Conservation (phyloP, 2,329 filamentous ascomycete genomes). For the Mollisiaceae sp. region DNA sequence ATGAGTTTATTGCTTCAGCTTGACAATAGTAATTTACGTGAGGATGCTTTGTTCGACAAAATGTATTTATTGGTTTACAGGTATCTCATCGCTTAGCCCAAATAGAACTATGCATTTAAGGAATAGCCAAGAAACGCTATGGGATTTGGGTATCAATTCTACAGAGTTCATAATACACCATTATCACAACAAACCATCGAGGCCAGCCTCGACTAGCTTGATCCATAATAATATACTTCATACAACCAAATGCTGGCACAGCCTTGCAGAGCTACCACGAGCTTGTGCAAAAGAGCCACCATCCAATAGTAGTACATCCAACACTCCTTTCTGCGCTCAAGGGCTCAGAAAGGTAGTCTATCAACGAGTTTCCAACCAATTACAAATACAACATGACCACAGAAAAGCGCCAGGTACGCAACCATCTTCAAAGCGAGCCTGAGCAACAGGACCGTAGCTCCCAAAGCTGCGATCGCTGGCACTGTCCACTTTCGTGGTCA, state of each 20-base stretch:
- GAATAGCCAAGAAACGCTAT: too few relatives aligned
- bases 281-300: not conserved
- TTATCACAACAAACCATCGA: not conserved
- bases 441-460: slow-evolving; percentile 13
- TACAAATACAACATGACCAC: slow-evolving; percentile 8
- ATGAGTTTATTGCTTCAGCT: not conserved
- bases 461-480: slow-evolving; percentile 14
- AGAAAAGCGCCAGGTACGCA: slow-evolving; percentile 13
- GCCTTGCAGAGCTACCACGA: not conserved
- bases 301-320: not conserved
- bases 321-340: not conserved
- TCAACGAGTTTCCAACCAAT: slow-evolving; percentile 1
- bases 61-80: not conserved
- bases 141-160: not conserved
- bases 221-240: not conserved
- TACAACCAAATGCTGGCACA: not conserved
- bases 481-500: slow-evolving; percentile 32
- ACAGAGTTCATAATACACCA: not conserved
- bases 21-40: not conserved
- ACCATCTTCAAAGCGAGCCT: slow-evolving; percentile 17
- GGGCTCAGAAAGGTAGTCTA: not conserved
- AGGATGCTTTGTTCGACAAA: not conserved
- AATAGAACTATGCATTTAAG: too few relatives aligned
- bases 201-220: not conserved
- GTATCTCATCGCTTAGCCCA: too few relatives aligned